These are phyloP conservation scores for Colletotrichum karsti DNA, from an alignment of 2,329 filamentous ascomycete species.

Conservation along the genomic window DNA sequence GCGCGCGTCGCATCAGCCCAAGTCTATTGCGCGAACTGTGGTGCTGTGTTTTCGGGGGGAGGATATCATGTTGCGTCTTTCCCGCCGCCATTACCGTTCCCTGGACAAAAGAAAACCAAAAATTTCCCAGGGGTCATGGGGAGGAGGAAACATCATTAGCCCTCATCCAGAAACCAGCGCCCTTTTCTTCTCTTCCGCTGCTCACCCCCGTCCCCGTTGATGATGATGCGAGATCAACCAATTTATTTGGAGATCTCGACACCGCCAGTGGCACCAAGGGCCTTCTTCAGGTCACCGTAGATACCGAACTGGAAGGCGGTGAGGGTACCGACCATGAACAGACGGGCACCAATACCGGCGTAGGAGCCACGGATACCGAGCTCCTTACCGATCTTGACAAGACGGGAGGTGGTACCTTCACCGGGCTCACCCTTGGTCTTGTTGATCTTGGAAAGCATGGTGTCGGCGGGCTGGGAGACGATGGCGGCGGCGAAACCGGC, in stretches of 20 bases:
- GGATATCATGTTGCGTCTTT: constrained; percentile 23
- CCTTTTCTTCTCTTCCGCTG: constrained; percentile 7
- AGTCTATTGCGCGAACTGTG: constrained; percentile 18
- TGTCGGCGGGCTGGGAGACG: constrained; percentile 90
- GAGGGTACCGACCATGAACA: constrained; percentile 72
- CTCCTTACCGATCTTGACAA: constrained; percentile 90
- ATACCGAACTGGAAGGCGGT: constrained; percentile 89
- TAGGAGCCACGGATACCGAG: constrained; percentile 83
- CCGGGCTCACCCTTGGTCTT: constrained; percentile 89
- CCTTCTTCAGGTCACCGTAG: constrained; percentile 74
- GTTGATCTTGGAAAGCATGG: constrained; percentile 96
- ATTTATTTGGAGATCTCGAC: constrained; percentile 71
- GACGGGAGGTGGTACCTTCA: constrained; percentile 81
- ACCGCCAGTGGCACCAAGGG: constrained; percentile 76
- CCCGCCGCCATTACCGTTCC: constrained; percentile 19
- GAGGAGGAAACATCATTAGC: neutral
- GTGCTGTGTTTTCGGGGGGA: constrained; percentile 10
- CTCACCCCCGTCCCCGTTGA: neutral
- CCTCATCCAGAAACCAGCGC: constrained; percentile 18
- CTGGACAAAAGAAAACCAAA: constrained; percentile 10
- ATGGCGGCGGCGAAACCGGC: constrained; percentile 84
- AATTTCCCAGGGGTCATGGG: neutral
- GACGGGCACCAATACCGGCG: constrained; percentile 80
- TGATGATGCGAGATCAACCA: constrained; percentile 3
- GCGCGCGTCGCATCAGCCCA: constrained; percentile 3